These are phyloP conservation scores for Colletotrichum tamarilloi DNA, from an alignment of 2,329 filamentous ascomycete genomes.

Conservation along the genomic window DNA sequence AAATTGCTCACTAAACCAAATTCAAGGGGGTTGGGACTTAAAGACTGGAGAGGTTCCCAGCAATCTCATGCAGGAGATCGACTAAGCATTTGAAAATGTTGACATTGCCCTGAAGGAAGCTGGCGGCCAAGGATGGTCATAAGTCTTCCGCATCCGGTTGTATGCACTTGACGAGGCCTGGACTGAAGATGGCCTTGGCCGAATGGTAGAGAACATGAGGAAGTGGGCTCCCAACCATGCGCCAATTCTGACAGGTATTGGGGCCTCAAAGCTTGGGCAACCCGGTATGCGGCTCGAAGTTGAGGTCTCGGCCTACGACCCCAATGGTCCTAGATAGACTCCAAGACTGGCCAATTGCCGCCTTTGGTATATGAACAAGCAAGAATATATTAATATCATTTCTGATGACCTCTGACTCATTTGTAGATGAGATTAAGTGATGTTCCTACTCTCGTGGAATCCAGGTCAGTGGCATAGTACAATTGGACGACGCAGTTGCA, in stretches of 20 bases:
- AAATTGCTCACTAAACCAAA: neutral
- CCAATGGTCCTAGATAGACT: neutral
- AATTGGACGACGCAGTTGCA: too few relatives aligned
- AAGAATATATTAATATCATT: too few relatives aligned
- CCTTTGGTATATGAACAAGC: too few relatives aligned
- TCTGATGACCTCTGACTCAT: too few relatives aligned
- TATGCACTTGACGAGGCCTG: constrained; percentile 46
- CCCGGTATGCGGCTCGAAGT: constrained; percentile 59
- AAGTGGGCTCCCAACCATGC: constrained; percentile 54
- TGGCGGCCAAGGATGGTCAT: constrained; percentile 58
- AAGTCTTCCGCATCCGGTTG: constrained; percentile 55
- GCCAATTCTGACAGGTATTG: constrained; percentile 56
- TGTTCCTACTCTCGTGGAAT: too few relatives aligned
- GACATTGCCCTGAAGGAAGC: constrained; percentile 54
- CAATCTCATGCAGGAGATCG: constrained; percentile 49
- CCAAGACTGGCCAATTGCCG: too few relatives aligned
- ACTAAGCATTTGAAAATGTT: constrained; percentile 60
- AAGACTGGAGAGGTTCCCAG: constrained; percentile 37
- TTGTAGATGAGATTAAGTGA: too few relatives aligned
- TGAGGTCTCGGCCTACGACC: constrained; percentile 51
- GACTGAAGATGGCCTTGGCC: constrained; percentile 41
- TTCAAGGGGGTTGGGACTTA: constrained; percentile 26
- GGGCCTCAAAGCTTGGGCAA: constrained; percentile 49
- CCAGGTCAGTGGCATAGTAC: too few relatives aligned
- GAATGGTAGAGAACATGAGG: constrained; percentile 48